Evolutionary conservation across 2,329 filamentous ascomycete genomes (phyloP).

Genomic region (Fusarium sp.): DNA sequence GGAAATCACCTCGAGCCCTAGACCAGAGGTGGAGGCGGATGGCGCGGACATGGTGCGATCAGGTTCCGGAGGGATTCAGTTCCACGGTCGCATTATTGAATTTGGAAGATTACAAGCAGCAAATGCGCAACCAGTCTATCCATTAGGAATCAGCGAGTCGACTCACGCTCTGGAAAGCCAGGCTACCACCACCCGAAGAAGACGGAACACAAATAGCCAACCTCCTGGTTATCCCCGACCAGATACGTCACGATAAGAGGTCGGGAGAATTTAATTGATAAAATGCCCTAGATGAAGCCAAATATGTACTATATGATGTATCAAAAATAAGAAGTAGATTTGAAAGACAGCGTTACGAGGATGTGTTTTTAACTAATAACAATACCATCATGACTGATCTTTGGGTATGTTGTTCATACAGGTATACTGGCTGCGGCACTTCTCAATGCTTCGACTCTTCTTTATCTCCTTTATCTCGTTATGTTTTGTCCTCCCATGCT

Average conservation of each 20-base stretch:
- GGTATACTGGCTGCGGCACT: background rate
- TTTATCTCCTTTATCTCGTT: background rate
- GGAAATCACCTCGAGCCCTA: conserved; percentile 4
- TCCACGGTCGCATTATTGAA: conserved; percentile 37
- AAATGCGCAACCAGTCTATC: conserved; percentile 15
- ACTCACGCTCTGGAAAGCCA: conserved; percentile 5
- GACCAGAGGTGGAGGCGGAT: background rate
- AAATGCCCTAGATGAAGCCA: background rate
- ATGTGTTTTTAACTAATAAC: background rate
- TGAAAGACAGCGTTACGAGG: background rate
- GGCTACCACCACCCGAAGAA: background rate
- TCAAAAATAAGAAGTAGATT: background rate
- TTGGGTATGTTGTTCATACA: background rate
- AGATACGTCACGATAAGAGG: background rate
- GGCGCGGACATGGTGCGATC: conserved; percentile 38
- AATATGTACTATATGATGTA: background rate
- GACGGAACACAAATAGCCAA: background rate
- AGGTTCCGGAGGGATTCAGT: conserved; percentile 39
- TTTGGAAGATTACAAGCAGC: conserved; percentile 31
- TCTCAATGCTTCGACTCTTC: background rate
- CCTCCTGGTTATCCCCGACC: background rate
- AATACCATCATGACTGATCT: too few species aligned
- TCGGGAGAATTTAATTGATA: background rate
- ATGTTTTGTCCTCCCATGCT: background rate
- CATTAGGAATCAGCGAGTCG: conserved; percentile 25